Percentiles rank a stretch among this genome's conserved stretches.
Conservation (phyloP, 441 rosid genomes). For the Hypseocharis bilobata region DNA sequence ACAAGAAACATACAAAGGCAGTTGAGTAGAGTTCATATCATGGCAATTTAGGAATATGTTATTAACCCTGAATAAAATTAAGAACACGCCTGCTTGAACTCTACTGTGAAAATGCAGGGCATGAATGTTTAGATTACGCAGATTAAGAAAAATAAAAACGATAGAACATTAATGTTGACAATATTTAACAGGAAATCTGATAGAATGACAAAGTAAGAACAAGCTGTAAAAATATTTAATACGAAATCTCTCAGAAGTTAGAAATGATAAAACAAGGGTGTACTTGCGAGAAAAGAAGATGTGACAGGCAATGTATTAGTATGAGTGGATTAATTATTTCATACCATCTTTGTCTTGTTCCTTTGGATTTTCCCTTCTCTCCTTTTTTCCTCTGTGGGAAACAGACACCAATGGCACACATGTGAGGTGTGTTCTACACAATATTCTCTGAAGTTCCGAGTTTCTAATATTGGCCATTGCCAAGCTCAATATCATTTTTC, state of each 20-base stretch:
- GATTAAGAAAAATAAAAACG: neutral
- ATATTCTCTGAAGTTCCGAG: too few species aligned
- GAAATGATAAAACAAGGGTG: neutral
- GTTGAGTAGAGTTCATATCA: too few species aligned
- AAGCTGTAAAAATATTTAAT: neutral
- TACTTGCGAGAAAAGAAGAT: neutral
- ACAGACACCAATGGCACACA: too few species aligned
- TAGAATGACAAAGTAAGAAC: neutral
- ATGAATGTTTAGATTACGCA: neutral
- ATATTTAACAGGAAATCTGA: neutral
- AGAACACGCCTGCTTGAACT: neutral
- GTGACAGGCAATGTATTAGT: neutral
- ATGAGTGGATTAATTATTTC: conserved; percentile 2
- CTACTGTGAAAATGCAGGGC: neutral
- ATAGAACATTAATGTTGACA: too few species aligned
- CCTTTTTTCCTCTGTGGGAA: conserved; percentile 2
- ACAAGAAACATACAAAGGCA: neutral
- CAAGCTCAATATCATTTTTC: too few species aligned
- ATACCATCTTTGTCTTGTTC: neutral
- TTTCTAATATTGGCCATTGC: too few species aligned
- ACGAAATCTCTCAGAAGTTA: neutral
- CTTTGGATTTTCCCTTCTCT: neutral
- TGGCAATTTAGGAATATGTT: neutral
- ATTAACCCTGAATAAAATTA: neutral
- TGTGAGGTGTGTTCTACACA: too few species aligned